These are phyloP conservation scores for Begonia peltatifolia DNA, from an alignment of 306 rosid genomes.

Conservation along the genomic window DNA sequence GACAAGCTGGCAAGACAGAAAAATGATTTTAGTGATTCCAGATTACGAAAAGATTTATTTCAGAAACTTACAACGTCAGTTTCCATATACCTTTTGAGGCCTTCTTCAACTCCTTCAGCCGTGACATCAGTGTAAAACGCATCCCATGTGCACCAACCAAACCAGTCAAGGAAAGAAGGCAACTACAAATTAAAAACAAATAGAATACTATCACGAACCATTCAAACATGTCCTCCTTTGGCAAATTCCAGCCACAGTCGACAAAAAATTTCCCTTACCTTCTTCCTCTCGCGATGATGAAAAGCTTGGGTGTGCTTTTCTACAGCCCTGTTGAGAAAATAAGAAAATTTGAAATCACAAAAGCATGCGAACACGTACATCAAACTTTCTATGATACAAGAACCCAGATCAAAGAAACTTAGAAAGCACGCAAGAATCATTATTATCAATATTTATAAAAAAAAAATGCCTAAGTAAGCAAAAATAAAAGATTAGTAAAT, in stretches of 20 bases:
- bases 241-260: constrained; percentile 1
- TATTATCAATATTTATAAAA: too few species aligned
- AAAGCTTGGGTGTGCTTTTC: constrained; percentile 80
- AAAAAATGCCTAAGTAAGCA: too few species aligned
- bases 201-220: constrained; percentile 5
- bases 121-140: constrained; percentile 96
- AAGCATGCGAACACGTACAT: too few species aligned
- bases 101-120: constrained; percentile 82
- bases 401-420: too few species aligned
- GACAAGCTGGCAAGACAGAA: constrained; percentile 45
- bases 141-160: constrained; percentile 99
- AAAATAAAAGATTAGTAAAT: too few species aligned
- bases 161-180: constrained; percentile 83
- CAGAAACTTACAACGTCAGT: not conserved
- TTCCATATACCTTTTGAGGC: constrained; percentile 58
- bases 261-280: constrained; percentile 21
- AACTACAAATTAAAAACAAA: constrained; percentile 33
- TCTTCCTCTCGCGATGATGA: constrained; percentile 85
- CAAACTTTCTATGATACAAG: too few species aligned
- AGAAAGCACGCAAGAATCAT: too few species aligned
- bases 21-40: constrained; percentile 7
- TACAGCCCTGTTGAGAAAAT: constrained; percentile 37
- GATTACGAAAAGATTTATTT: not conserved
- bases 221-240: not conserved
- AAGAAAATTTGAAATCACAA: not conserved